Base-by-base conservation (phyloP, 441 rosid species). In the Bruguiera hainesii region DNA sequence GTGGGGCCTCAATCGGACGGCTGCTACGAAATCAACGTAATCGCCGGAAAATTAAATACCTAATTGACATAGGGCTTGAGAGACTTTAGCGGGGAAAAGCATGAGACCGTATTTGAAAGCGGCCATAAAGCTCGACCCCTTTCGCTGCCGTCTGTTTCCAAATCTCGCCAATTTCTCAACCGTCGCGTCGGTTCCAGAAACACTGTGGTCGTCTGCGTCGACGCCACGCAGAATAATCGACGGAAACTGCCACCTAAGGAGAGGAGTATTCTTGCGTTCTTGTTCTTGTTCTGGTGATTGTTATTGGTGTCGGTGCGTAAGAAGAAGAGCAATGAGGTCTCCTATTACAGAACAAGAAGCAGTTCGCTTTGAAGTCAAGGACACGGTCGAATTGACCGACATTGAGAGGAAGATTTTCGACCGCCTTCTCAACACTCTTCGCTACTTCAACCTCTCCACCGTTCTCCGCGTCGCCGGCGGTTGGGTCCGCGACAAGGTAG, bases 401-500 rank as follows among this genome's bases (percentile, higher is more conserved):
- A 83, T 75, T 37, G 99, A 94, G 76, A 70, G 62, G 53, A 74
- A 67, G 63, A 94, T 94, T 51, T 94, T 84, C 67, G 88, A 84
- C 16, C 79, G 87, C 77, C 94, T 89, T 52, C 80, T 84, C 35
- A 78, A 74, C 72, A 90, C 90, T 64, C 81, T 87, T 55, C 82
- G 75, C 66, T 84, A 84, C 73, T 89, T 86, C 67, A 68, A 83
- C 56, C 93, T 91, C 72, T 66, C 81, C 60, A 90, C 91, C 11
- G 84, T 86, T 82, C 96, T 91, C 68, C 94, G 97, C 7, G 98
- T 94, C 19, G 99, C 99, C 33, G 99, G 99, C 63, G 98, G 99
- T 7, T 94, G 99, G 99, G 97, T 94, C 30, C 99, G 97, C n/a
- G 99, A 94, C 74, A 94, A 94, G 98, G 97, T 91, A 19, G 4